These are phyloP conservation scores for Lepidium didymum DNA, from an alignment of 345 rosid genomes.

Conservation along the genomic window DNA sequence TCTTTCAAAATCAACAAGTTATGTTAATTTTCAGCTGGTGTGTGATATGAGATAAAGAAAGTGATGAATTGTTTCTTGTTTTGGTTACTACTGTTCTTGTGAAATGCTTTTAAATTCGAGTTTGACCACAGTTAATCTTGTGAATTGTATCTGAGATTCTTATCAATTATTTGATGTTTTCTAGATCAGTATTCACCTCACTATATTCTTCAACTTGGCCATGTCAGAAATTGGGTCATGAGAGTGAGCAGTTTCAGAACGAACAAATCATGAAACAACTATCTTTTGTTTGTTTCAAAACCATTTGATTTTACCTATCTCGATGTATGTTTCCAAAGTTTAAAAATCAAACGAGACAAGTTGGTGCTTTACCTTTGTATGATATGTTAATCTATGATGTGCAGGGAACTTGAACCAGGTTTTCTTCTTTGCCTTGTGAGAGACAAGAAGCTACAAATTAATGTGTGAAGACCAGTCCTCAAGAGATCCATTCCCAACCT, in stretches of 20 bases:
- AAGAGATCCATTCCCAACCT: conserved; percentile 6
- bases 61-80: neutral
- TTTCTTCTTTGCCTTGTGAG: conserved; percentile 1
- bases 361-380: neutral
- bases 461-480: conserved; percentile 2
- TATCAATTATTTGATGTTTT: neutral
- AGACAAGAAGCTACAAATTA: conserved; percentile 6
- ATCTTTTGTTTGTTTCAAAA: neutral
- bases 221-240: neutral
- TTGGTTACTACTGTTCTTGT: neutral
- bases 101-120: neutral
- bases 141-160: neutral
- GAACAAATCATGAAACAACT: neutral
- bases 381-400: neutral
- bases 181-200: neutral
- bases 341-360: neutral
- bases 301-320: neutral
- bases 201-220: no score
- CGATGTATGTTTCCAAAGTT: neutral
- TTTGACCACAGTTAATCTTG: neutral
- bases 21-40: neutral
- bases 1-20: neutral
- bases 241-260: neutral
- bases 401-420: conserved; percentile 4
- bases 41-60: neutral